phyloP scores from a whole-genome alignment of 192 early-diverging fungal genomes.

The Podochytrium sp. region DNA sequence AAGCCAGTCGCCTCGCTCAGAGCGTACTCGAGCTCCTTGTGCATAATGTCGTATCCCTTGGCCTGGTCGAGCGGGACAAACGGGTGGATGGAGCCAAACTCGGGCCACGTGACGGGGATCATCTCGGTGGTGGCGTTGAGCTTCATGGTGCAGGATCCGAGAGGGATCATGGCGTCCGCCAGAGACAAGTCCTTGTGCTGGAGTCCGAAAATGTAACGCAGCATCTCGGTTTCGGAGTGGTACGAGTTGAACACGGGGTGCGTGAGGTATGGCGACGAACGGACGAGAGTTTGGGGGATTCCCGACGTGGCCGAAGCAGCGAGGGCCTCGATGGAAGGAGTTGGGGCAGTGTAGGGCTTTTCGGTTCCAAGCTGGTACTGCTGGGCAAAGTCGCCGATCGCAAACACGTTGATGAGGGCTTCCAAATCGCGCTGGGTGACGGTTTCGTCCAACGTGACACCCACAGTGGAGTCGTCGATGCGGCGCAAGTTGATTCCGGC shows the following conservation, averaged over 20 bases:
- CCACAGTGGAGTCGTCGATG: conserved; percentile 75
- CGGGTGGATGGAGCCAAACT: conserved; percentile 94
- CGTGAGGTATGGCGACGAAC: conserved; percentile 78
- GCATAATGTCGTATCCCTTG: conserved; percentile 89
- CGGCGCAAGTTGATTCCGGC: conserved; percentile 87
- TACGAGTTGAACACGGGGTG: conserved; percentile 95
- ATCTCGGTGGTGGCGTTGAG: conserved; percentile 98
- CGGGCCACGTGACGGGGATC: conserved; percentile 99
- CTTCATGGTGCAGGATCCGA: conserved; percentile 99
- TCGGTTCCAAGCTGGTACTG: conserved; percentile 49
- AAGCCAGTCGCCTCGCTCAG: conserved; percentile 93
- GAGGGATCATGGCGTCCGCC: conserved; percentile 97
- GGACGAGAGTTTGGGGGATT: conserved; percentile 67
- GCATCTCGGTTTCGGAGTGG: conserved; percentile 98
- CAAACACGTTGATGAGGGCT: conserved; percentile 81
- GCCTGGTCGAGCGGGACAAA: conserved; percentile 95
- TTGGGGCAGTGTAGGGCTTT: conserved; percentile 19
- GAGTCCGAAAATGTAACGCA: conserved; percentile 93
- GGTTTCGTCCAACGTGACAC: conserved; percentile 93
- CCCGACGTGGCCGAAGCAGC: conserved; percentile 33
- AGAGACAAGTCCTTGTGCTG: conserved; percentile 99
- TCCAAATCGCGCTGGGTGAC: conserved; percentile 81
- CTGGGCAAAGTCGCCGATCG: conserved; percentile 58
- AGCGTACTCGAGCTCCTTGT: conserved; percentile 87
- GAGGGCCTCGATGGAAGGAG: conserved; percentile 55